Base-by-base conservation (phyloP, 805 yeast genomes). In the Martiniozyma abietophila region DNA sequence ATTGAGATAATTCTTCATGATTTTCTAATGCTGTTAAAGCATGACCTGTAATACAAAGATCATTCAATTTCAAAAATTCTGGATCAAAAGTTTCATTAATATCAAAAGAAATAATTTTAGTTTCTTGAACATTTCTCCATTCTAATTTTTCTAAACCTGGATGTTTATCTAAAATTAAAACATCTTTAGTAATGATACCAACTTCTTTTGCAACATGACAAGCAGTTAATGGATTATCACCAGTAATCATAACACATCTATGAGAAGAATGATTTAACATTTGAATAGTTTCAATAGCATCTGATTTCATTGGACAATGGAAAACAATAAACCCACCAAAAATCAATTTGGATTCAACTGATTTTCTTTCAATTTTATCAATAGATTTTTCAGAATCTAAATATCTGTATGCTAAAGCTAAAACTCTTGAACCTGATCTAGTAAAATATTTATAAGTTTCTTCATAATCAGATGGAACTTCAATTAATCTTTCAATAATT, bases 191-290 rank as follows among this genome's bases (percentile, higher is more conserved):
- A 40, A 86, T 80, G 51, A 92, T 92, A 14, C 67, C 80, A 40
- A 92, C 97, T 59, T 85, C 95, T 48, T 78, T 77, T 16, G 97
- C 97, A 48, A 92, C 98, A 56, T 89, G 96, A 41, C 92, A 92
- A 21, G 98, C 98, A 46, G 98, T 92, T 53, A 92, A 72, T 25
- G 98, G 96, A 59, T 89, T 92, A 61, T 92, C 98, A 68, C 98
- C 98, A 31, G 98, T 92, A 48, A 92, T 92, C 98, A 92, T 92
- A 27, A 92, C 76, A 56, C 85, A 83, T 55, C 98, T 85, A 58
- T 92, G 98, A 35, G 89, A 76, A 1, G 96, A 86, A 53, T 85
- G 94, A 59, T 85, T 89, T 59, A 92, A 69, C 96, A 86, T 89
- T 51, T 74, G 68, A 46, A 92, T 77, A 26, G 95, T 80, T 46